Evolutionary conservation across 192 early-diverging fungal genomes (phyloP), one percentile per base, ranked within the genome.

Genomic region (Backusella macrospora): DNA sequence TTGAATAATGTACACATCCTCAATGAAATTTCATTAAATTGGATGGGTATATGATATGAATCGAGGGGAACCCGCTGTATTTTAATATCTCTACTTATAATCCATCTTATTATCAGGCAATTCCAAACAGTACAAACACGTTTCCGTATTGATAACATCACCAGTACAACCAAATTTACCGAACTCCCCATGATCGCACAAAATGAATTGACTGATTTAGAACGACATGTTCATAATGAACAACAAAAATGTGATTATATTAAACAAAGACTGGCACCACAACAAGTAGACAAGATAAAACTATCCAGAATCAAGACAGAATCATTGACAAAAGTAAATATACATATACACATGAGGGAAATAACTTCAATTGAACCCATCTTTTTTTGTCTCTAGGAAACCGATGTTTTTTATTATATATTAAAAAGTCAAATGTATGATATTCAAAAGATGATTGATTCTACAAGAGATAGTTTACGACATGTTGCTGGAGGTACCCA

Each of bases 81-180:
- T 34, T 4, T 43, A 9, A 0, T 43, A 9, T 43, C 42, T 43
- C 10, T 43, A 2, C 42, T 0, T 43, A 1, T 10, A 52, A 2
- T 9, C 18, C n/a, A 48, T 0, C 2, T 15, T 48, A 15, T 9
- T 9, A n/a, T 3, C 62, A 75, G 74, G 63, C 74, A 34, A 37
- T 29, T 62, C 34, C 69, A 76, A 52, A n/a, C 45, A 5, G 44
- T 46, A 46, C 34, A 70, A 62, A 71, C 69, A 3, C 42, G 26
- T 37, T 79, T 79, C 64, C 69, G 70, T 39, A 74, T 74, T 42
- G 73, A 79, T 29, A 75, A 74, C 15, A 79, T 79, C 21, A 38
- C 67, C 6, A 38, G 49, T 9, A 44, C 63, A 0, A 75, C 69
- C 7, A 70, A 73, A 10, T 75, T 70, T 43, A 45, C 66, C 8